A percentile compares a stretch with the other conserved stretches of the same genome.
Evolutionary conservation across 345 rosid genomes (phyloP).

Genomic region (Gossypium herbaceum): DNA sequence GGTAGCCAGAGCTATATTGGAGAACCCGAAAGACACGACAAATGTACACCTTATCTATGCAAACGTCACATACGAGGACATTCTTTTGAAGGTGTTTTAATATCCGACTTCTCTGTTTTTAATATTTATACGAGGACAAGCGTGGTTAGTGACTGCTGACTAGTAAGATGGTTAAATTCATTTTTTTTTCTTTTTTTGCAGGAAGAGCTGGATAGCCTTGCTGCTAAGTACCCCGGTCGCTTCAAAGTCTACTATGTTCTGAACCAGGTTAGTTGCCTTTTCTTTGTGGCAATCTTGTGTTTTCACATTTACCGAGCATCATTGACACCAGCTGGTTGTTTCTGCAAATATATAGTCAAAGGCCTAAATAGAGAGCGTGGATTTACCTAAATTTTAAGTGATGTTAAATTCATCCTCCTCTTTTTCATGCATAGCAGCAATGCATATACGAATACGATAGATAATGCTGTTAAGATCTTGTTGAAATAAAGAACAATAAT

Average conservation of each 20-base stretch:
- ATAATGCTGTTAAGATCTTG: background rate
- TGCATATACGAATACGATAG: background rate
- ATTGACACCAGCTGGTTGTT: background rate
- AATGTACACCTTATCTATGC: constrained; percentile 84
- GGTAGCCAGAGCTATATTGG: constrained; percentile 90
- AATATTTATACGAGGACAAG: background rate
- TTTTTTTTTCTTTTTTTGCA: constrained; percentile 22
- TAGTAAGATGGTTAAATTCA: too few relatives aligned
- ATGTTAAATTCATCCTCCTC: background rate
- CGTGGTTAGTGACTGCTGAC: too few relatives aligned
- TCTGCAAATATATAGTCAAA: background rate
- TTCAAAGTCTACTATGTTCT: constrained; percentile 73
- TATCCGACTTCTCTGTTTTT: background rate
- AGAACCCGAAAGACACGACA: constrained; percentile 79
- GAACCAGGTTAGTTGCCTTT: constrained; percentile 64
- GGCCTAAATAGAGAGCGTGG: background rate
- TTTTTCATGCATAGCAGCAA: background rate
- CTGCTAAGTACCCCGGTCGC: constrained; percentile 52
- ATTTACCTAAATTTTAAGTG: background rate
- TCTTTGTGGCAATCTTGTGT: background rate
- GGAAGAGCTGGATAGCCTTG: constrained; percentile 84
- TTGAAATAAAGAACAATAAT: background rate
- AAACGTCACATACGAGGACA: constrained; percentile 83
- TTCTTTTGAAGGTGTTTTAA: constrained; percentile 73
- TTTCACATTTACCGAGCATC: background rate